A percentile compares a stretch with the other conserved stretches of the same genome.
Conservation (phyloP, 345 rosid species). For the Eucalyptus marginata region DNA sequence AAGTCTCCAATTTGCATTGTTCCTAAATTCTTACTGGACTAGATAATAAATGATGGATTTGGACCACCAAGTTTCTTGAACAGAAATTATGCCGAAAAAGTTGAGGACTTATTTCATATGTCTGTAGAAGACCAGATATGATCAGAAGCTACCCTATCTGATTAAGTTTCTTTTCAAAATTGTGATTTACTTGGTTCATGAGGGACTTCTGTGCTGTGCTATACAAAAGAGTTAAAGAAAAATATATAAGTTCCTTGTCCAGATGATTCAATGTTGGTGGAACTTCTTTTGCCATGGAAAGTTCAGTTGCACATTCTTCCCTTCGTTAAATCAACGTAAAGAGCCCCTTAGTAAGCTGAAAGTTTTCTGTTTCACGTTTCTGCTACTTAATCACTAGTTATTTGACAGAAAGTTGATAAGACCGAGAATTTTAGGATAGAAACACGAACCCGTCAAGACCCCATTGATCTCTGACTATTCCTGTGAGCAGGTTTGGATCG, state of each 20-base stretch:
- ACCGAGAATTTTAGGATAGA: neutral
- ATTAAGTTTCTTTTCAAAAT: neutral
- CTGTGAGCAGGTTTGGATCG: constrained; percentile 18
- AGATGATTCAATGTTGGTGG: neutral
- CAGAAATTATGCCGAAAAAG: neutral
- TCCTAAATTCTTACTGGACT: neutral
- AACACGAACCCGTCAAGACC: constrained; percentile 22
- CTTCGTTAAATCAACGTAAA: neutral
- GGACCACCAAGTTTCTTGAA: neutral
- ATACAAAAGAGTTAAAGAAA: neutral
- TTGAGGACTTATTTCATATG: neutral
- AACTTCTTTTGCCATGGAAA: neutral
- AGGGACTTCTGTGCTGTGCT: neutral
- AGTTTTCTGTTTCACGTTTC: neutral
- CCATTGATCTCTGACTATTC: constrained; percentile 21
- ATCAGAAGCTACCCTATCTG: neutral
- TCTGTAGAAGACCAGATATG: neutral
- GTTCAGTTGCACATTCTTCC: neutral
- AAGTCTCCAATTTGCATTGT: neutral
- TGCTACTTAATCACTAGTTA: neutral
- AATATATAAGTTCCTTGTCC: neutral
- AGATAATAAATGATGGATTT: neutral
- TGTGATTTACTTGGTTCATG: neutral
- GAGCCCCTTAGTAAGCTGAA: neutral
- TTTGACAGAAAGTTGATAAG: neutral